Evolutionary conservation across 768 basidiomycete genomes (phyloP).

Genomic region (Suillus weaverae): DNA sequence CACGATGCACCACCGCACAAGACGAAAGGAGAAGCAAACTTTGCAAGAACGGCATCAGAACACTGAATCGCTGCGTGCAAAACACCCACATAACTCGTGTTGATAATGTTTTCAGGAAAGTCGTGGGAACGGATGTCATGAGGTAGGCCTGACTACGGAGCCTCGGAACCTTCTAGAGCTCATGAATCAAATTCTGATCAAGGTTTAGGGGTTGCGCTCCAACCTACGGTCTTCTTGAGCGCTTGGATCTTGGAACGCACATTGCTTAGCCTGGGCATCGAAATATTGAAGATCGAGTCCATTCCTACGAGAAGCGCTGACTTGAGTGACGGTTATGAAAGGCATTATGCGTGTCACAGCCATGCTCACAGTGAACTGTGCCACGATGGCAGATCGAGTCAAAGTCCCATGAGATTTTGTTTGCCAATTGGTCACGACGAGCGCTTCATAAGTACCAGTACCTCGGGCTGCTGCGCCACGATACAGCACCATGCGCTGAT

Average conservation of each 20-base stretch:
- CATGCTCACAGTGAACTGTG: not conserved
- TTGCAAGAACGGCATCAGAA: not conserved
- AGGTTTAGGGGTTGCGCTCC: not conserved
- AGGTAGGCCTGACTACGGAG: not conserved
- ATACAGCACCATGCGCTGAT: not conserved
- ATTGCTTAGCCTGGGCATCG: not conserved
- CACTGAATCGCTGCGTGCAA: not conserved
- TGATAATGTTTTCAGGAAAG: not conserved
- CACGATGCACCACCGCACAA: not conserved
- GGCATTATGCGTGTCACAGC: not conserved
- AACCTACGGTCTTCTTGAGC: not conserved
- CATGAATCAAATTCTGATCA: not conserved
- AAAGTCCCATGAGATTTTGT: not conserved
- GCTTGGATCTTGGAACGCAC: not conserved
- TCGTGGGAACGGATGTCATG: not conserved
- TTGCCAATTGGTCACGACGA: not conserved
- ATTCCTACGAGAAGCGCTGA: not conserved
- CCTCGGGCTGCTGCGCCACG: not conserved
- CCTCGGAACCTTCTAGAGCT: too few species aligned
- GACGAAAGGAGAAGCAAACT: not conserved
- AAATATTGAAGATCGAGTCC: not conserved
- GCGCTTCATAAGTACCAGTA: not conserved
- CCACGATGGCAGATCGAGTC: not conserved
- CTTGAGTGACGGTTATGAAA: not conserved
- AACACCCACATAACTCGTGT: not conserved